Evolutionary conservation across 345 rosid genomes (phyloP).

Genomic region (Toxicodendron radicans): DNA sequence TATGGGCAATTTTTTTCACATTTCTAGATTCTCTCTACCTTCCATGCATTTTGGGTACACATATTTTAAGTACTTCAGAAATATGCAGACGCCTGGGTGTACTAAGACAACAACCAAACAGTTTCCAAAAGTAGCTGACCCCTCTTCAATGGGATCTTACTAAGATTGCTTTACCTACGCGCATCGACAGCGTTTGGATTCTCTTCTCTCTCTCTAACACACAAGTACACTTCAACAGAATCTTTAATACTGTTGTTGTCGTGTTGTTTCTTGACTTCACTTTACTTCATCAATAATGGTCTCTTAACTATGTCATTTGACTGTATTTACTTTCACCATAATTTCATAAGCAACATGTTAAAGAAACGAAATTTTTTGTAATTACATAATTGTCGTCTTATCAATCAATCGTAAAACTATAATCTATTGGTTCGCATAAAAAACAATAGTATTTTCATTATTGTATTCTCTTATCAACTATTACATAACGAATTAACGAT

Average conservation of each 20-base stretch:
- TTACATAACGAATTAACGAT: too few relatives aligned
- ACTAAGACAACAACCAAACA: conserved; percentile 36
- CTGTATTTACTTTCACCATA: too few relatives aligned
- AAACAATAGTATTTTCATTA: too few relatives aligned
- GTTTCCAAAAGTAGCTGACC: conserved; percentile 33
- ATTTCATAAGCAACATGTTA: too few relatives aligned
- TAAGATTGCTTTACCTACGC: conserved; percentile 18
- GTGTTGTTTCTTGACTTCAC: too few relatives aligned
- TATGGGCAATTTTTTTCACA: conserved; percentile 21
- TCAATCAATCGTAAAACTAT: too few relatives aligned
- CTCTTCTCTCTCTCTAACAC: neutral
- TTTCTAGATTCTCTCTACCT: conserved; percentile 47
- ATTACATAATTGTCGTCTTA: too few relatives aligned
- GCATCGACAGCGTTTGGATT: neutral
- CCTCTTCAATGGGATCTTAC: conserved; percentile 20
- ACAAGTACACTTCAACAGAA: neutral
- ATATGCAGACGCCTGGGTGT: conserved; percentile 28
- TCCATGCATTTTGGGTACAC: conserved; percentile 42
- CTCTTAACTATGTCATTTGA: too few relatives aligned
- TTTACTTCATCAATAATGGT: too few relatives aligned
- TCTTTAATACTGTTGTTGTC: neutral
- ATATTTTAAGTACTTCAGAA: conserved; percentile 13
- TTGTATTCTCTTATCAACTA: too few relatives aligned
- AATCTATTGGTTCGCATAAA: too few relatives aligned
- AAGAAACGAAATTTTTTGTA: too few relatives aligned